Evolutionary conservation across 495 filamentous ascomycete species (phyloP).

Genomic region (Recurvomyces mirabilis): DNA sequence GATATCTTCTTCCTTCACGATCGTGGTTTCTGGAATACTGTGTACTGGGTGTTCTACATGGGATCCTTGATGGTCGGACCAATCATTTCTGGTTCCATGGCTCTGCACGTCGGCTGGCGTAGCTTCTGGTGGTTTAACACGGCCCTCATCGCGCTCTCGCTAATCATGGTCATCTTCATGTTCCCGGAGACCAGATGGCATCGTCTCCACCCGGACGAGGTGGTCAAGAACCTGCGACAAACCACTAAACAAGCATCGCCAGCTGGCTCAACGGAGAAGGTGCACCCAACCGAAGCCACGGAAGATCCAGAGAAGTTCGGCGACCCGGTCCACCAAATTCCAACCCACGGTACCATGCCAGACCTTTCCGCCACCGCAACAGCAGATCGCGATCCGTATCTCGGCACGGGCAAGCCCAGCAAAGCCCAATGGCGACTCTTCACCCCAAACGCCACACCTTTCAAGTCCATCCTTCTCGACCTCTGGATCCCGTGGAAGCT

Average conservation of each 20-base stretch:
- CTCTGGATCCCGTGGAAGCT: constrained; percentile 45
- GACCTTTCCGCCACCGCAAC: constrained; percentile 25
- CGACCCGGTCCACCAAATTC: constrained; percentile 15
- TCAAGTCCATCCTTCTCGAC: constrained; percentile 35
- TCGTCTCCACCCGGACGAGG: constrained; percentile 29
- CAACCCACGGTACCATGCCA: constrained; percentile 9
- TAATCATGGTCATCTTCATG: constrained; percentile 42
- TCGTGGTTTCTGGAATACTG: constrained; percentile 52
- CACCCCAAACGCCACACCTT: constrained; percentile 33
- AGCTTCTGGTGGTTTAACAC: constrained; percentile 49
- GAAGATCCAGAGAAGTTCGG: constrained; percentile 4
- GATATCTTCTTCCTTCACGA: constrained; percentile 60
- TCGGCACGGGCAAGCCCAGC: constrained; percentile 42
- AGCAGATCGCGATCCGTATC: constrained; percentile 25
- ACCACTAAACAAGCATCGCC: constrained; percentile 1
- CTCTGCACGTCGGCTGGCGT: constrained; percentile 45
- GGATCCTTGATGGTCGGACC: constrained; percentile 36
- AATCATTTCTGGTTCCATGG: constrained; percentile 48
- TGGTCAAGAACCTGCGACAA: constrained; percentile 13
- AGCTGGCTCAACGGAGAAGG: constrained; percentile 2
- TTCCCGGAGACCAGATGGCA: constrained; percentile 55
- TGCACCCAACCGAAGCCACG: not conserved
- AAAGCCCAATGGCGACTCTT: constrained; percentile 45
- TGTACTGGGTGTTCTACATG: constrained; percentile 43
- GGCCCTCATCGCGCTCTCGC: constrained; percentile 35